Evolutionary conservation across 352 stramenopile genomes (phyloP).

Genomic region (Globisporangium emineosum): DNA sequence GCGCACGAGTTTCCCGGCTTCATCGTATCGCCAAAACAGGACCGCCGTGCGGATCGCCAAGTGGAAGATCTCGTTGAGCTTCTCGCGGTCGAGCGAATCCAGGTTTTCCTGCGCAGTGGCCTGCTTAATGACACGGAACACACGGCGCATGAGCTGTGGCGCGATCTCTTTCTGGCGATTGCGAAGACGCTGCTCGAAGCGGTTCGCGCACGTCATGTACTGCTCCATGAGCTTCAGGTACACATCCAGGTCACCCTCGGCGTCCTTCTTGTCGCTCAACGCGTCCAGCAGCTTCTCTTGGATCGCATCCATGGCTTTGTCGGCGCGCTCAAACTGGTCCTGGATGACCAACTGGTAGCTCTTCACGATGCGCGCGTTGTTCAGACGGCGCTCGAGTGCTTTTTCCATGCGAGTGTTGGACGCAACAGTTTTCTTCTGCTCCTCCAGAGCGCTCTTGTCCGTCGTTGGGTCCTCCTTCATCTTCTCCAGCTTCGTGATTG

Average conservation of each 20-base stretch:
- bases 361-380: slow-evolving; percentile 37
- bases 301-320: slow-evolving; percentile 41
- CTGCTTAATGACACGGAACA: slow-evolving; percentile 53
- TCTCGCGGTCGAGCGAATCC: slow-evolving; percentile 22
- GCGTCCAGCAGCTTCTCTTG: slow-evolving; percentile 39
- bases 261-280: slow-evolving; percentile 19
- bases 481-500: slow-evolving; percentile 12
- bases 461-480: slow-evolving; percentile 13
- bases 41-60: slow-evolving; percentile 53
- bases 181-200: slow-evolving; percentile 50
- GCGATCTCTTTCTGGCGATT: slow-evolving; percentile 44
- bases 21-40: slow-evolving; percentile 57
- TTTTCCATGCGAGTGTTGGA: slow-evolving; percentile 27
- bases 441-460: slow-evolving; percentile 23
- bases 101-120: slow-evolving; percentile 24
- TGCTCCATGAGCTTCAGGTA: slow-evolving; percentile 64
- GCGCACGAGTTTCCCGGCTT: slow-evolving; percentile 45
- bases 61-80: slow-evolving; percentile 53
- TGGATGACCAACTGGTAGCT: slow-evolving; percentile 48
- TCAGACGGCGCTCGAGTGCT: slow-evolving; percentile 39
- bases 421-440: slow-evolving; percentile 20
- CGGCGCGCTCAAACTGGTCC: slow-evolving; percentile 41
- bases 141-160: slow-evolving; percentile 63
- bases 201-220: slow-evolving; percentile 70
- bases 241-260: slow-evolving; percentile 51